These are phyloP conservation scores for Lotus japonicus DNA, from an alignment of 306 rosid genomes.

Conservation along the genomic window DNA sequence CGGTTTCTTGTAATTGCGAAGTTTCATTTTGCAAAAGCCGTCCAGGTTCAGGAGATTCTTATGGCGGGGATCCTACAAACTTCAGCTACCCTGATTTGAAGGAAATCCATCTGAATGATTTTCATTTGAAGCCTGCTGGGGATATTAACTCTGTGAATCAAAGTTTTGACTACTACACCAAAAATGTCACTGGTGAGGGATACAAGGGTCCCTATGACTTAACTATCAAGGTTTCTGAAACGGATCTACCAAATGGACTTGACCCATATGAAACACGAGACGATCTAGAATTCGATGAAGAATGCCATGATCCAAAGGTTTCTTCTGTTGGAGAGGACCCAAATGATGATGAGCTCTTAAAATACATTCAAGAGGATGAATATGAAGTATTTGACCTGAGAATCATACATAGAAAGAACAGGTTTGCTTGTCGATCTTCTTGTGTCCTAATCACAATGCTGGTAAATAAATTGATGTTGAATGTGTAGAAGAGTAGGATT, in stretches of 20 bases:
- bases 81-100: conserved; percentile 35
- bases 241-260: conserved; percentile 31
- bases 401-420: conserved; percentile 90
- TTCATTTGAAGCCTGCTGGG: conserved; percentile 30
- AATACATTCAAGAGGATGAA: conserved; percentile 50
- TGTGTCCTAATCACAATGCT: neutral
- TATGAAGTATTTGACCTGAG: conserved; percentile 79
- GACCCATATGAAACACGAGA: conserved; percentile 21
- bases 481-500: conserved; percentile 7
- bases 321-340: conserved; percentile 42
- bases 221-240: conserved; percentile 29
- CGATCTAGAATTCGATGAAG: conserved; percentile 30
- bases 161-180: conserved; percentile 24
- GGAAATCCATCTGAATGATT: conserved; percentile 36
- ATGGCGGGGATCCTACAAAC: conserved; percentile 33
- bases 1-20: conserved; percentile 22
- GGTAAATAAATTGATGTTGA: neutral
- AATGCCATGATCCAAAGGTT: conserved; percentile 29
- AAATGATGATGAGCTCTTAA: conserved; percentile 51
- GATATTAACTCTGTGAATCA: conserved; percentile 33
- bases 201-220: conserved; percentile 35
- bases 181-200: conserved; percentile 20
- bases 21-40: conserved; percentile 6
- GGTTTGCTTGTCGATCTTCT: conserved; percentile 41
- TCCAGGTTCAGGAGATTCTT: neutral